Conservation (phyloP, 164 flowering plant species). For the Piper betle region DNA sequence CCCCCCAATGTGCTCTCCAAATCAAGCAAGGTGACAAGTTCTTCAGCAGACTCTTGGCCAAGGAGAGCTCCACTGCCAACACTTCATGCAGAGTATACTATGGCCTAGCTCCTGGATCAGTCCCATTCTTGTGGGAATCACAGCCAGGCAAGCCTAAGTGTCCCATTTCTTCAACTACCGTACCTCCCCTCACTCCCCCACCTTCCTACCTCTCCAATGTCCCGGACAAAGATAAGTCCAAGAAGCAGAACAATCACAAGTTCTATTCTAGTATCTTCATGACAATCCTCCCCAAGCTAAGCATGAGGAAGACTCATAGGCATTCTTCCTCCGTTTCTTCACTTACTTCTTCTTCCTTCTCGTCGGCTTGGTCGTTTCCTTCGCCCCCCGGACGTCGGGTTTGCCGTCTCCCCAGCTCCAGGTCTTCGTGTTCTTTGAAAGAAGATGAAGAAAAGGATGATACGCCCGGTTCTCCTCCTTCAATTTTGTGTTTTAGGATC, state of each 20-base stretch:
- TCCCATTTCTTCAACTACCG: slow-evolving; percentile 7
- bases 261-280: slow-evolving; percentile 9
- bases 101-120: slow-evolving; percentile 28
- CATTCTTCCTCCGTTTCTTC: slow-evolving; percentile 7
- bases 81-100: slow-evolving; percentile 44
- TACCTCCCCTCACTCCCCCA: slow-evolving; percentile 68
- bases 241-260: slow-evolving; percentile 14
- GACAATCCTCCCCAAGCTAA: slow-evolving; percentile 9
- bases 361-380: slow-evolving; percentile 5
- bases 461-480: slow-evolving; percentile 16
- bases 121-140: slow-evolving; percentile 67
- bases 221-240: too few relatives aligned
- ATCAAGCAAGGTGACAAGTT: slow-evolving; percentile 46
- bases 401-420: slow-evolving; percentile 13
- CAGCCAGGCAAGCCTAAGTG: slow-evolving; percentile 62
- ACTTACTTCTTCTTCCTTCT: slow-evolving; percentile 6
- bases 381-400: slow-evolving; percentile 4
- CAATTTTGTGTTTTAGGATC: slow-evolving; percentile 16
- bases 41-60: slow-evolving; percentile 34
- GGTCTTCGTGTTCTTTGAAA: slow-evolving; percentile 21
- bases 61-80: slow-evolving; percentile 30
- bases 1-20: slow-evolving; percentile 19
- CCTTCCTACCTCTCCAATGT: slow-evolving; percentile 35
- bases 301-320: slow-evolving; percentile 7
- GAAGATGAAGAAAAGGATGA: slow-evolving; percentile 9